Percentiles rank a stretch among this genome's conserved stretches.
These are phyloP conservation scores for Globisporangium acanthophoron DNA, from an alignment of 352 stramenopile genomes.

Conservation along the genomic window DNA sequence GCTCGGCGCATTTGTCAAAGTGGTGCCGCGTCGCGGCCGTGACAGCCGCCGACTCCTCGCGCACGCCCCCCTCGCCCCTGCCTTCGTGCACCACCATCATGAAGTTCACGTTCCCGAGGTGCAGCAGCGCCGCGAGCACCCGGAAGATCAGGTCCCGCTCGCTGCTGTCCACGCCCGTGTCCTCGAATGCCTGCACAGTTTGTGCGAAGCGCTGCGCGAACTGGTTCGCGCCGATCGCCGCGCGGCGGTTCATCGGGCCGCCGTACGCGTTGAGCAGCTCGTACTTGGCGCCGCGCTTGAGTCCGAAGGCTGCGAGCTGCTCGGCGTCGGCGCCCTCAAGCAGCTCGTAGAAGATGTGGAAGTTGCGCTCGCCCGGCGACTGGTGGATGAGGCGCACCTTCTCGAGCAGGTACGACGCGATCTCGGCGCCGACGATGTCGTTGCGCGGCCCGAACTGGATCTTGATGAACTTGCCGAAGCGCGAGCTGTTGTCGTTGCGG, in stretches of 20 bases:
- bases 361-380: slow-evolving; percentile 89
- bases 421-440: slow-evolving; percentile 89
- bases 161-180: slow-evolving; percentile 50
- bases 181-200: slow-evolving; percentile 70
- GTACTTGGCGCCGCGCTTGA: slow-evolving; percentile 73
- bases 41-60: slow-evolving; percentile 49
- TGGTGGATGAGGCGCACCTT: slow-evolving; percentile 95
- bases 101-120: slow-evolving; percentile 95
- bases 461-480: slow-evolving; percentile 96
- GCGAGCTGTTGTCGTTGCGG: slow-evolving; percentile 94
- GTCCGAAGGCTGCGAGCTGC: slow-evolving; percentile 53
- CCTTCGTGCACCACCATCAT: slow-evolving; percentile 13
- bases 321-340: slow-evolving; percentile 72
- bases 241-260: slow-evolving; percentile 21
- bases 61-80: slow-evolving; percentile 9
- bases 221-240: slow-evolving; percentile 31
- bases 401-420: slow-evolving; percentile 96
- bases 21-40: slow-evolving; percentile 30
- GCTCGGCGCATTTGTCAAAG: slow-evolving; percentile 76
- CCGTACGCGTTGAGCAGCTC: slow-evolving; percentile 87
- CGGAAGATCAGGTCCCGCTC: slow-evolving; percentile 58
- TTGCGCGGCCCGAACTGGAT: slow-evolving; percentile 85
- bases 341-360: slow-evolving; percentile 96
- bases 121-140: slow-evolving; percentile 89
- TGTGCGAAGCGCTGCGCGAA: slow-evolving; percentile 56